Percentiles rank a stretch among this genome's conserved stretches.
Evolutionary conservation across 495 filamentous ascomycete species (phyloP).

Genomic region (Aspergillus homomorphus): DNA sequence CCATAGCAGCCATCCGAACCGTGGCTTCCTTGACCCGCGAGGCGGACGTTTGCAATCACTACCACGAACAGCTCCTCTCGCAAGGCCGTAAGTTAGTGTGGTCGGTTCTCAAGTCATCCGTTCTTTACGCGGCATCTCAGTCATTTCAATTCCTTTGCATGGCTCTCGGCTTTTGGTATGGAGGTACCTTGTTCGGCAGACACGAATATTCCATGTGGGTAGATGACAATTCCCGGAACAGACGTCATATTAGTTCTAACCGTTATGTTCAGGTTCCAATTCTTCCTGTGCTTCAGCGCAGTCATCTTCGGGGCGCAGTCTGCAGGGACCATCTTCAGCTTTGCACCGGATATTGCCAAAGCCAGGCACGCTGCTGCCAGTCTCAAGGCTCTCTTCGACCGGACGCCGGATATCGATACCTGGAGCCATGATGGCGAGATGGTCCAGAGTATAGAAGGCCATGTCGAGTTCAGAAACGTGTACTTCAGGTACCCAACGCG

Average conservation of each 20-base stretch:
- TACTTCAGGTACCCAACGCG: conserved; percentile 59
- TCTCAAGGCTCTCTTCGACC: too few species aligned
- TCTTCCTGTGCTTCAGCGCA: conserved; percentile 57
- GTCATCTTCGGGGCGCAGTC: conserved; percentile 57
- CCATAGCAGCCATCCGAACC: too few species aligned
- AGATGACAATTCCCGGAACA: too few species aligned
- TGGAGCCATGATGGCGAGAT: not conserved
- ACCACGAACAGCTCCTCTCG: too few species aligned
- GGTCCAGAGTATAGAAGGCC: not conserved
- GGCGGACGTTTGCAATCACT: too few species aligned
- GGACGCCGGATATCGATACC: not conserved
- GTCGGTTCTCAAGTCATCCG: too few species aligned
- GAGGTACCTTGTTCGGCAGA: not conserved
- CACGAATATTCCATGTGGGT: not conserved
- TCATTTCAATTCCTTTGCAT: conserved; percentile 49
- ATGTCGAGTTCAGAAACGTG: conserved; percentile 45
- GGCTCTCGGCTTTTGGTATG: conserved; percentile 58
- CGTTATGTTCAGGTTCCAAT: conserved; percentile 50
- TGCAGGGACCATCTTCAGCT: conserved; percentile 53
- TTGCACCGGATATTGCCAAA: conserved; percentile 51
- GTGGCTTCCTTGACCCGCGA: too few species aligned
- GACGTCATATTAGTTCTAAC: too few species aligned
- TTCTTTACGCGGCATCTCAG: conserved; percentile 36
- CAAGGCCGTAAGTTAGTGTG: too few species aligned
- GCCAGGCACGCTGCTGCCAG: conserved; percentile 55